A percentile compares a stretch with the other conserved stretches of the same genome.
These are phyloP conservation scores for Alternaria panax DNA, from an alignment of 2,329 filamentous ascomycete genomes.

Conservation along the genomic window DNA sequence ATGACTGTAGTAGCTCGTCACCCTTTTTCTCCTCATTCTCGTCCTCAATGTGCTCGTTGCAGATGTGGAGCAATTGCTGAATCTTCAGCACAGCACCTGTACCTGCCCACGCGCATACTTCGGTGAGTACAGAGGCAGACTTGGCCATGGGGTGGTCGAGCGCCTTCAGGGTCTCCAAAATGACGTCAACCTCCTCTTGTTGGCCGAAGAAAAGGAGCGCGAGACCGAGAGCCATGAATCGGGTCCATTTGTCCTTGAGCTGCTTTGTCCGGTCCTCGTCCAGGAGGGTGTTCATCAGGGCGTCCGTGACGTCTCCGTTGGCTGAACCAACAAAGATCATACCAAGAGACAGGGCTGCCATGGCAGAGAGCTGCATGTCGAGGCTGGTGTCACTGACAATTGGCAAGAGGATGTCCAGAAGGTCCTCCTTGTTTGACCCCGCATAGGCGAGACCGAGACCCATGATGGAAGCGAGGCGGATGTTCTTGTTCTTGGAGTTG, in stretches of 20 bases:
- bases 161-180: conserved; percentile 94
- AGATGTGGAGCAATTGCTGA: conserved; percentile 95
- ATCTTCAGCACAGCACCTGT: conserved; percentile 97
- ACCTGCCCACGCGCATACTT: conserved; percentile 97
- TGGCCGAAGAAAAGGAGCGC: conserved; percentile 94
- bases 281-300: conserved; percentile 89
- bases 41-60: conserved; percentile 96
- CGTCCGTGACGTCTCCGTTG: conserved; percentile 87
- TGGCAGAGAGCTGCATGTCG: conserved; percentile 94
- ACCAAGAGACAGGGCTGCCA: conserved; percentile 91
- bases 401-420: conserved; percentile 85
- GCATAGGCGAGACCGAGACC: conserved; percentile 94
- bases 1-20: conserved; percentile 93
- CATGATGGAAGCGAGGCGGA: conserved; percentile 90
- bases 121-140: conserved; percentile 90
- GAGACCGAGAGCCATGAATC: conserved; percentile 93
- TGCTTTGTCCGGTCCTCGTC: conserved; percentile 91
- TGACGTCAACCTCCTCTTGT: conserved; percentile 98
- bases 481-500: conserved; percentile 76
- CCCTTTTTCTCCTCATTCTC: conserved; percentile 89
- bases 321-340: conserved; percentile 93
- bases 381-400: conserved; percentile 84
- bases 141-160: conserved; percentile 97
- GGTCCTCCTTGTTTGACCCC: conserved; percentile 87
- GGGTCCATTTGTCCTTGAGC: conserved; percentile 97